Conservation (phyloP, 139 green algal genomes). For the Auxenochlorella protothecoides region DNA sequence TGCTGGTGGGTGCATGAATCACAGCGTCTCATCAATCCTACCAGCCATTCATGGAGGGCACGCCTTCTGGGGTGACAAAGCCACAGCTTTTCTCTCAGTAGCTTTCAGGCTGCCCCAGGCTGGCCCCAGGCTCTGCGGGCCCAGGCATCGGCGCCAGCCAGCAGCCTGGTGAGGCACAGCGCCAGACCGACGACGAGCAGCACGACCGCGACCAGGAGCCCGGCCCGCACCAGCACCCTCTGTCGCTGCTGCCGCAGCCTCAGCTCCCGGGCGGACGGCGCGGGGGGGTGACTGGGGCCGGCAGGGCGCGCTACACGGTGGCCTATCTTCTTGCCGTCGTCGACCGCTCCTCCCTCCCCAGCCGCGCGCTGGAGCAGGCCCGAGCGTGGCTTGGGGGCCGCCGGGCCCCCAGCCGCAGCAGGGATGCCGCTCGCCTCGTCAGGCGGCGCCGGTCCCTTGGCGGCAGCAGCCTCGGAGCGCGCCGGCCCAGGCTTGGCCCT, state of each 20-base stretch:
- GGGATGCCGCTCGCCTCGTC: neutral
- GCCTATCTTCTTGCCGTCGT: neutral
- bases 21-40: too few species aligned
- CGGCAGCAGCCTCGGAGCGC: neutral
- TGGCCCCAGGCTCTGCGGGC: too few species aligned
- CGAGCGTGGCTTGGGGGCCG: neutral
- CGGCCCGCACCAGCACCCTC: neutral
- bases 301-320: neutral
- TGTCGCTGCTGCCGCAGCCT: conserved; percentile 6
- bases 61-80: too few species aligned
- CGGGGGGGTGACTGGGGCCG: neutral
- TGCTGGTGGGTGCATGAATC: too few species aligned
- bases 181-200: conserved; percentile 6
- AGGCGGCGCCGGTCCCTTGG: neutral
- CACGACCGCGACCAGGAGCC: conserved; percentile 7
- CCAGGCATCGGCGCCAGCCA: too few species aligned
- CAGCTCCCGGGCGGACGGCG: conserved; percentile 1
- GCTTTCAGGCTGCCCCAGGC: too few species aligned
- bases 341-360: neutral
- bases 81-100: too few species aligned
- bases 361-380: neutral
- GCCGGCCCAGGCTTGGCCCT: conserved; percentile 1
- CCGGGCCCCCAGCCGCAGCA: neutral
- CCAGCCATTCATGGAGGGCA: too few species aligned
- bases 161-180: neutral